Evolutionary conservation across 108 stramenopile genomes (phyloP), one percentile per base, ranked within the genome.

Genomic region (Nitzschia putrida): DNA sequence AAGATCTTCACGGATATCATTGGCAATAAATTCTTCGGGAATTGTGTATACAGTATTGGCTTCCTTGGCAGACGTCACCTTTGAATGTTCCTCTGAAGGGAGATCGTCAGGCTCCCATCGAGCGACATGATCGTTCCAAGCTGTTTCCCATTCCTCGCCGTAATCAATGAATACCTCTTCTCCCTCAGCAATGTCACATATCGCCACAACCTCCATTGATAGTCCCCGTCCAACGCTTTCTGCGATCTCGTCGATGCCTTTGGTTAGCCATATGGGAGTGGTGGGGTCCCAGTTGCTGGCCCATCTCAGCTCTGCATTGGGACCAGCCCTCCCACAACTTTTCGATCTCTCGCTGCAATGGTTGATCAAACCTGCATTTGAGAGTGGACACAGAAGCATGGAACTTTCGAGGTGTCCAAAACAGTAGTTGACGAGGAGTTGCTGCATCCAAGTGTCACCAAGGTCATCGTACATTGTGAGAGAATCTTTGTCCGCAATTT

Each of bases 151-250:
- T 8, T 79, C 77, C 8, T 72, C 47, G 0, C 91, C 91, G 64
- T 92, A 92, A 64, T 89, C 77, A 18, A 89, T 44, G 51, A 84
- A 79, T 3, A 92, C 61, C 80, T 92, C 91, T 77, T 92, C 85
- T 16, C 79, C 83, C 7, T 63, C 55, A 25, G 71, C 45, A 53
- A 92, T 85, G 47, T 87, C 88, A 13, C 80, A 47, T 26, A 80
- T 68, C 2, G 91, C 91, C 9, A 92, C 79, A 56, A 81, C 57
- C 34, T 92, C 86, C 54, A 88, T 42, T 9, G 71, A 18, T 12
- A 82, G 44, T 14, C 58, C 72, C 34, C 52, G 45, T 41, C 44
- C 56, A 43, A 29, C 21, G 50, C 37, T 49, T 53, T 40, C 2
- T 12, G 43, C 25, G 7, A 65, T 65, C 10, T 73, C 56, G 0